Evolutionary conservation across 116 monocot species (phyloP), one percentile per base, ranked within the genome.

Genomic region (Zostera marina): DNA sequence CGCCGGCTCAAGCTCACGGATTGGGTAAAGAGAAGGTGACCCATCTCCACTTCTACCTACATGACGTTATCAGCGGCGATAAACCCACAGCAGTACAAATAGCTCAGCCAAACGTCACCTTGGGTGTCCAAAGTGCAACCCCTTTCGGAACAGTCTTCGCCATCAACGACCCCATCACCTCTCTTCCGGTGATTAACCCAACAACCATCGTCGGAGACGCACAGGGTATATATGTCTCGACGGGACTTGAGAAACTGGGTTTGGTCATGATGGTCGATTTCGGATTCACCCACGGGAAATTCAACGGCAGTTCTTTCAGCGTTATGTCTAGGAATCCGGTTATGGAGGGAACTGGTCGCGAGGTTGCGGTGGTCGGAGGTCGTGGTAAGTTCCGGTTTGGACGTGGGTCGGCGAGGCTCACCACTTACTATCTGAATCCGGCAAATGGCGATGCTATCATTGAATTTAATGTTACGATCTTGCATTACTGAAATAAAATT

Each of bases 321-420:
- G 56, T 76, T 15, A 41, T 73, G 17, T 68, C 65, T 1, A 59
- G 73, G 56, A 73, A 78, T 44, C 20, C 57, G 7, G 57, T 66
- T 40, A 44, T 62, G 16, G 38, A 45, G 8, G 49, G 1, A n/a
- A 19, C 22, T 12, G 56, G 57, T 10, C 53, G 55, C 39, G 60
- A 81, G 67, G 54, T 77, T 49, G 38, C 77, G 0, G 47, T 77
- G 7, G 77, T 81, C 5, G 81, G 74, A 9, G 74, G 74, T 7
- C 69, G 44, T 14, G 74, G 62, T 13, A 9, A 7, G 24, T 75
- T 75, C 49, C 65, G 66, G 49, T n/a, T 61, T 12, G 75, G 70
- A 0, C 25, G 62, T 6, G 70, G 75, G 8, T 71, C 44, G 22
- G 44, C 48, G 53, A 22, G 45, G 40, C 70, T 70, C 26, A 61